A percentile compares a stretch with the other conserved stretches of the same genome.
Conservation (phyloP, 192 early-diverging fungal species). For the Linnemannia schmuckeri region DNA sequence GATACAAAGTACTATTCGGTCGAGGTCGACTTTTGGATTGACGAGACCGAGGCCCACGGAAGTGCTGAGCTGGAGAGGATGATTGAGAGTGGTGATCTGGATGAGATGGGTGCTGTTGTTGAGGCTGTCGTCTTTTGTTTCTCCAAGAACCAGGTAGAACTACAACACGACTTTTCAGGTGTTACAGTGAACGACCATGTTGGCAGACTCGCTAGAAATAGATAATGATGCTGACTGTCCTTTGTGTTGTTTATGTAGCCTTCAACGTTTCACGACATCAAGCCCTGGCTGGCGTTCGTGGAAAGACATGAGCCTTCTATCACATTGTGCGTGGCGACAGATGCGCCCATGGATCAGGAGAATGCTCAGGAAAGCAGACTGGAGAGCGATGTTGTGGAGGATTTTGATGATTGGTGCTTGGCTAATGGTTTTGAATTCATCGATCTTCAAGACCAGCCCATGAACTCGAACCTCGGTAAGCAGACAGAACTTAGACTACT, state of each 20-base stretch:
- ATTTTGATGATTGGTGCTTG: constrained; percentile 72
- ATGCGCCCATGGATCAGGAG: constrained; percentile 9
- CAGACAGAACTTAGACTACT: neutral
- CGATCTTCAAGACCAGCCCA: constrained; percentile 60
- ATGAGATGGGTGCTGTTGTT: constrained; percentile 62
- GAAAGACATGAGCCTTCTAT: constrained; percentile 66
- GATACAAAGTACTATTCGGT: constrained; percentile 80
- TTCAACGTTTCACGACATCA: constrained; percentile 66
- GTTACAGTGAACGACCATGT: too few relatives aligned
- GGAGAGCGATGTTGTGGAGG: constrained; percentile 33
- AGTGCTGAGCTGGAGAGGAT: constrained; percentile 46
- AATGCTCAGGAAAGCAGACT: neutral
- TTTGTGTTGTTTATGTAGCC: constrained; percentile 46
- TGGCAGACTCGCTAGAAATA: neutral
- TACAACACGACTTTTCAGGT: neutral
- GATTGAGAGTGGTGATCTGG: constrained; percentile 51
- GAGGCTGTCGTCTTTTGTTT: constrained; percentile 77
- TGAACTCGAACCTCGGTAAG: constrained; percentile 19
- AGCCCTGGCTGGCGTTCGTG: constrained; percentile 68
- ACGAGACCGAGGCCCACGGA: constrained; percentile 59
- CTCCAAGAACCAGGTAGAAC: constrained; percentile 64
- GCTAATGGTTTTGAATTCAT: constrained; percentile 74
- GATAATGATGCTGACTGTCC: neutral
- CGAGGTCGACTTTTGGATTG: constrained; percentile 73
- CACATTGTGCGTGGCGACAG: constrained; percentile 64